These are phyloP conservation scores for Protomyces inouyei DNA, from an alignment of 1,139 yeast genomes.

Conservation along the genomic window DNA sequence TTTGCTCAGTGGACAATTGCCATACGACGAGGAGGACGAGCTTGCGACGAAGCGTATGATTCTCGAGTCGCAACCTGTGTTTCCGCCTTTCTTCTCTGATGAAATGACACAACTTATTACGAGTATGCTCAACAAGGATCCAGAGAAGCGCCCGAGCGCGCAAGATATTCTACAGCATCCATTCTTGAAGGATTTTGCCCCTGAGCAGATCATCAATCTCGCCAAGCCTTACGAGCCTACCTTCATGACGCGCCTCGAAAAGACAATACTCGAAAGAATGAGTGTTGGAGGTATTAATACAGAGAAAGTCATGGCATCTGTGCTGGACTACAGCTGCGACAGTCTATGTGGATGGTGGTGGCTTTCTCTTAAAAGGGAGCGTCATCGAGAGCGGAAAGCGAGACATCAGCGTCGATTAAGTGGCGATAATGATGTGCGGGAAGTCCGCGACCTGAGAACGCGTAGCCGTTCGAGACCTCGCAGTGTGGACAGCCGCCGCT, in stretches of 20 bases:
- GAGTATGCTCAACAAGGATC: conserved; percentile 60
- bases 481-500: background rate
- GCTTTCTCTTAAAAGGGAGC: conserved; percentile 60
- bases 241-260: conserved; percentile 61
- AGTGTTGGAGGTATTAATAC: conserved; percentile 63
- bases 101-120: conserved; percentile 50
- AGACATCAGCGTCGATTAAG: background rate
- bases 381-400: conserved; percentile 34
- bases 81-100: conserved; percentile 41
- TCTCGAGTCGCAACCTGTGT: conserved; percentile 60
- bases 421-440: background rate
- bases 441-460: background rate
- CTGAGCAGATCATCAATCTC: conserved; percentile 44
- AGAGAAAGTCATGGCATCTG: conserved; percentile 57
- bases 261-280: conserved; percentile 58
- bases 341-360: conserved; percentile 82
- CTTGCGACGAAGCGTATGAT: conserved; percentile 57
- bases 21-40: conserved; percentile 80
- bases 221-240: conserved; percentile 44
- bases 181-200: conserved; percentile 53
- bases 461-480: background rate
- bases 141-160: conserved; percentile 58
- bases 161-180: conserved; percentile 60
- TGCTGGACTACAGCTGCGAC: conserved; percentile 62
- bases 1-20: conserved; percentile 79